phyloP scores from a whole-genome alignment of 495 filamentous ascomycete genomes.

The Glarea lozoyensis region DNA sequence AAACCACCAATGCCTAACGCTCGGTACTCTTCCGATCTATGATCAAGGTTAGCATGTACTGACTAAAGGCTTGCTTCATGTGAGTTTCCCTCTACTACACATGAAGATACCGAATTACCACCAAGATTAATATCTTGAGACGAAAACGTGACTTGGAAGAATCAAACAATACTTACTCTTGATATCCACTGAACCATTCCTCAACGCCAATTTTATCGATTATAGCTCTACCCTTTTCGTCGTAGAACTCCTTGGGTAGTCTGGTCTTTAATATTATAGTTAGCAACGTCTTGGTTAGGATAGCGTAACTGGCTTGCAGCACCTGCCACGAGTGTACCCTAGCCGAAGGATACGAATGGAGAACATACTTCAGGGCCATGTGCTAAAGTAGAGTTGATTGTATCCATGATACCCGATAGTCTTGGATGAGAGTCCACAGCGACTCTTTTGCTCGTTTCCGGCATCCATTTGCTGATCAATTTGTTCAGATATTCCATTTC shows the following conservation, averaged over 20 bases:
- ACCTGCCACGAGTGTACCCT: too few species aligned
- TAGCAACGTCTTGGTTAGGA: too few species aligned
- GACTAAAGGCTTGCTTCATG: too few species aligned
- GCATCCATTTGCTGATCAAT: conserved; percentile 77
- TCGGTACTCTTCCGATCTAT: conserved; percentile 77
- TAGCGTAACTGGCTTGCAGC: too few species aligned
- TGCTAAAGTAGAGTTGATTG: conserved; percentile 77
- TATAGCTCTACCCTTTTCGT: conserved; percentile 55
- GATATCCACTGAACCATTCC: conserved; percentile 89
- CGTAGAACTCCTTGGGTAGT: conserved; percentile 83
- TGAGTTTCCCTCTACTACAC: too few species aligned
- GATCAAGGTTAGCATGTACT: too few species aligned
- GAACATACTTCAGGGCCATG: conserved; percentile 77
- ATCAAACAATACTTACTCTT: too few species aligned
- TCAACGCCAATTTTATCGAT: conserved; percentile 76
- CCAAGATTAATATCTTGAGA: too few species aligned
- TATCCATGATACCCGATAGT: conserved; percentile 87
- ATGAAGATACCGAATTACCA: too few species aligned
- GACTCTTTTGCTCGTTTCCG: conserved; percentile 51
- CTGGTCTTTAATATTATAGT: too few species aligned
- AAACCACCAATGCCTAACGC: conserved; percentile 76
- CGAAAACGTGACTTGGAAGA: too few species aligned
- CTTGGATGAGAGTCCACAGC: conserved; percentile 78
- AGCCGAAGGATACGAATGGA: too few species aligned
- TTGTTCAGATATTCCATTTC: conserved; percentile 82